A percentile compares a stretch with the other conserved stretches of the same genome.
Conservation (phyloP, 768 basidiomycete genomes). For the Pulveroboletus frians region DNA sequence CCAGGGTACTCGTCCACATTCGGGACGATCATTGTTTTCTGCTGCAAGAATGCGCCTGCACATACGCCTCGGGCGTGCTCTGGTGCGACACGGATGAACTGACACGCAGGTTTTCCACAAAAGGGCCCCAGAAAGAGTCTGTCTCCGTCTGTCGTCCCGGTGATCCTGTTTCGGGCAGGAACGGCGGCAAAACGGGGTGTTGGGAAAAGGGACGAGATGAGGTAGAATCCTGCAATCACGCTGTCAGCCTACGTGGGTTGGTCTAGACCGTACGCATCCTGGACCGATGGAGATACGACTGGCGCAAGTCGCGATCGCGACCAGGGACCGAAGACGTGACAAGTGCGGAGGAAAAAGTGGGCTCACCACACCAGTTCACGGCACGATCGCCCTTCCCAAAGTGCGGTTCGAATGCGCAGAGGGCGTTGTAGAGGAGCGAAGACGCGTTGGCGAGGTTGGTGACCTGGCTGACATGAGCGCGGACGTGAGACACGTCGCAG, state of each 20-base stretch:
- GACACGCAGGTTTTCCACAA: conserved; percentile 88
- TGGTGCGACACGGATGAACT: conserved; percentile 59
- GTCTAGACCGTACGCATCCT: not conserved
- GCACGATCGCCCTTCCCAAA: conserved; percentile 61
- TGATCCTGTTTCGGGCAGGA: conserved; percentile 11
- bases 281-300: not conserved
- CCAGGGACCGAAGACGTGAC: not conserved
- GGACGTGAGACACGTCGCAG: conserved; percentile 2
- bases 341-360: not conserved
- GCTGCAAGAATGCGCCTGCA: conserved; percentile 64
- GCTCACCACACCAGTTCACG: conserved; percentile 93
- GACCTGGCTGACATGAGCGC: conserved; percentile 41
- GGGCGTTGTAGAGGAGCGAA: conserved; percentile 72
- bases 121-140: conserved; percentile 74
- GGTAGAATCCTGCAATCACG: conserved; percentile 71
- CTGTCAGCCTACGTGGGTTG: conserved; percentile 16
- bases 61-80: conserved; percentile 73
- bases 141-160: conserved; percentile 7
- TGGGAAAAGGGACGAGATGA: conserved; percentile 63
- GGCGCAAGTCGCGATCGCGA: not conserved
- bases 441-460: conserved; percentile 85
- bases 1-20: conserved; percentile 82
- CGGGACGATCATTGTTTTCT: conserved; percentile 57
- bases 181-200: conserved; percentile 27
- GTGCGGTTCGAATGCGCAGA: conserved; percentile 58